A percentile compares a stretch with the other conserved stretches of the same genome.
Conservation (phyloP, 2,329 filamentous ascomycete genomes). For the Alternaria novae-zelandiae region DNA sequence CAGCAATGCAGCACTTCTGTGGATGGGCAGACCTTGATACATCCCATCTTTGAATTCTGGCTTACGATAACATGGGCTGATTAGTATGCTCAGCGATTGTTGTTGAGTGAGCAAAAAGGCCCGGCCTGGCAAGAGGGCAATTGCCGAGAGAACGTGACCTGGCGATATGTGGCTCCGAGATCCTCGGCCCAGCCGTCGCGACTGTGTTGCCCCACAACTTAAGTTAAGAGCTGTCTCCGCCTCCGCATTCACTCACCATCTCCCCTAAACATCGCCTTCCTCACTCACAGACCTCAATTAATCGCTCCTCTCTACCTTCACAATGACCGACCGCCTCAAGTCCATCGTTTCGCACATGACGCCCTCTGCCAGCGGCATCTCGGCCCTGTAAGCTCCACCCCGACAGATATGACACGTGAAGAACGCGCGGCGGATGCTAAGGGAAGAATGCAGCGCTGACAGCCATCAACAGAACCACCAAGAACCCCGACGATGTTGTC, state of each 20-base stretch:
- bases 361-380: conserved; percentile 73
- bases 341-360: conserved; percentile 87
- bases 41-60: neutral
- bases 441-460: conserved; percentile 9
- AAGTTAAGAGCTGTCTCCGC: conserved; percentile 21
- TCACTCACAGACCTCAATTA: conserved; percentile 1
- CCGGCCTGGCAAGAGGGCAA: neutral
- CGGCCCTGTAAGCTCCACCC: conserved; percentile 71
- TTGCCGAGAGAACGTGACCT: conserved; percentile 14
- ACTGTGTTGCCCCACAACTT: conserved; percentile 16
- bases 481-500: conserved; percentile 95
- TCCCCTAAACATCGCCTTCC: neutral
- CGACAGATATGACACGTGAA: neutral
- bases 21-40: neutral
- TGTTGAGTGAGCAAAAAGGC: neutral
- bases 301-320: conserved; percentile 9
- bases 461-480: conserved; percentile 69
- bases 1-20: neutral
- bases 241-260: conserved; percentile 19
- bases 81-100: neutral
- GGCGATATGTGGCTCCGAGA: conserved; percentile 12
- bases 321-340: conserved; percentile 75
- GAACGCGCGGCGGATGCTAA: neutral
- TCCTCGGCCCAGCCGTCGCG: conserved; percentile 14
- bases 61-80: neutral